Evolutionary conservation across 768 basidiomycete genomes (phyloP).

Genomic region (Podaxis sp.): DNA sequence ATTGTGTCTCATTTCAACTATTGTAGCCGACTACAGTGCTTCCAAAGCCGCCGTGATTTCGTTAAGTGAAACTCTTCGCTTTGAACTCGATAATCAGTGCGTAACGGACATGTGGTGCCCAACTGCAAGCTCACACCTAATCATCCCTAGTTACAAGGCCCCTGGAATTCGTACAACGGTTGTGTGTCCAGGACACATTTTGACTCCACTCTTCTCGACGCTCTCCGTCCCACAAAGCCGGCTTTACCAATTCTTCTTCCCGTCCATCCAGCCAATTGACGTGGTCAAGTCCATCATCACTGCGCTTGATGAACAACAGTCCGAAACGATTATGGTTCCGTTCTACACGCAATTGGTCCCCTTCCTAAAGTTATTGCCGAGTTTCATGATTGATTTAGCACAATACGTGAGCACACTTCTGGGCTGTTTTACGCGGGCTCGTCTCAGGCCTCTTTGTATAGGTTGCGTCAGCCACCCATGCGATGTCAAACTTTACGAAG

Average conservation of each 20-base stretch:
- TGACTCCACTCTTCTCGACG: constrained; percentile 75
- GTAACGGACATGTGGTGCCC: background rate
- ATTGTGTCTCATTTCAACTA: background rate
- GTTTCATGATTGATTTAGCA: constrained; percentile 68
- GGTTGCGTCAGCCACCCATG: constrained; percentile 67
- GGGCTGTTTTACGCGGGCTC: background rate
- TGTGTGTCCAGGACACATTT: constrained; percentile 75
- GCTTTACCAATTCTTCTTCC: constrained; percentile 72
- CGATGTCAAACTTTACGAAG: constrained; percentile 71
- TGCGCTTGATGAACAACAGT: constrained; percentile 79
- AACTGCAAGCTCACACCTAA: background rate
- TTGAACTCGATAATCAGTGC: constrained; percentile 81
- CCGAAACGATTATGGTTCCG: constrained; percentile 66
- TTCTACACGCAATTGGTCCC: constrained; percentile 67
- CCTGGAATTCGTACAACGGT: constrained; percentile 87
- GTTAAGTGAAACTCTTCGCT: constrained; percentile 81
- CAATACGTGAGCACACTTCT: constrained; percentile 59
- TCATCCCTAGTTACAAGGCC: constrained; percentile 54
- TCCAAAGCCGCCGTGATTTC: constrained; percentile 88
- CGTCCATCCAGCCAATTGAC: constrained; percentile 67
- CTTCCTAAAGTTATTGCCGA: constrained; percentile 57
- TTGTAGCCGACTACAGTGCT: constrained; percentile 81
- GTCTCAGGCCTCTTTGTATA: constrained; percentile 25
- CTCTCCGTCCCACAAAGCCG: constrained; percentile 45
- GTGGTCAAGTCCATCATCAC: constrained; percentile 82